Base-by-base conservation (phyloP, 2,329 filamentous ascomycete genomes). In the Talaromyces sp. region DNA sequence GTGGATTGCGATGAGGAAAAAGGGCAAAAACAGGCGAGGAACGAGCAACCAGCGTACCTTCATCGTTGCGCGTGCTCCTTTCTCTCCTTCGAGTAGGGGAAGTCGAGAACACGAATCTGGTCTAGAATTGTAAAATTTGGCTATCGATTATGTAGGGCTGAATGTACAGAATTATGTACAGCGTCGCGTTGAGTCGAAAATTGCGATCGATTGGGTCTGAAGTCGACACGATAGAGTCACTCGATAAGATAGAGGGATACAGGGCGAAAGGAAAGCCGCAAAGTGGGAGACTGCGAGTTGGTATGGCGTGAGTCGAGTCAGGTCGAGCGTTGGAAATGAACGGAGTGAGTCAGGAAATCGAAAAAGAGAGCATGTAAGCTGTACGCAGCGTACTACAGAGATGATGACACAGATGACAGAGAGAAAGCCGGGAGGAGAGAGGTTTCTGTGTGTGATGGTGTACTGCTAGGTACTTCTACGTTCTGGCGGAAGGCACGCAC, bases 31-130 rank as follows among this genome's bases (percentile, higher is more conserved):
- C 41, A 48, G 58, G 59, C 43, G 45, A 50, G 60, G 47, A 54
- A 54, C 19, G 58, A 60, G 43, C 19, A 8, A 48, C 41, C 57
- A 47, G 58, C 58, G 58, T 60, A 60, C 58, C 58, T 60, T 60
- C 58, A 60, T 60, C n/a, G 41, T 63, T 58, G 33, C n/a, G 13
- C 33, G 19, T 33, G 52, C 52, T 24, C 35, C 33, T 9, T 37
- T 37, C 39, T 22, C 2, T 3, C 33, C 52, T 39, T 56, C n/a
- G 3, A 8, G 16, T 22, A 35, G 31, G 4, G 13, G 2, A 11
- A 11, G 16, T 35, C 50, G 27, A 35, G 50, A 33, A 52, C 48
- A 6, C 48, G 24, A n/a, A 52, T 33, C 5, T n/a, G 14, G 24
- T 27, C 47, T 50, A 16, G 16, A 27, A 27, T 2, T n/a, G 47